Conservation (phyloP, 768 basidiomycete species). For the Lactarius tabidus region DNA sequence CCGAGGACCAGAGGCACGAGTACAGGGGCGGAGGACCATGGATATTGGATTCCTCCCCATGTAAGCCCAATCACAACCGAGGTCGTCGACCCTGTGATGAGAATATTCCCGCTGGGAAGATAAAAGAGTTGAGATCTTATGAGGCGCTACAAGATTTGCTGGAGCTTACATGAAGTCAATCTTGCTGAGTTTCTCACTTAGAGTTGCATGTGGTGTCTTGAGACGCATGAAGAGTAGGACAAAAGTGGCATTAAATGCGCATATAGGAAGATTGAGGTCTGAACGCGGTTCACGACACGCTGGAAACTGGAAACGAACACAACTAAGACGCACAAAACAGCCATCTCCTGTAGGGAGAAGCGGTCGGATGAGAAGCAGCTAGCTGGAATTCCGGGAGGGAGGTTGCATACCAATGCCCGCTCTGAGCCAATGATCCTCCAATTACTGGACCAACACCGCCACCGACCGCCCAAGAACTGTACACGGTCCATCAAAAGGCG, state of each 20-base stretch:
- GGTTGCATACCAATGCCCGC: constrained; percentile 16
- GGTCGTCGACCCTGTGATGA: constrained; percentile 33
- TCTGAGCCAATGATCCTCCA: constrained; percentile 30
- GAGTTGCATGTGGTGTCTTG: constrained; percentile 34
- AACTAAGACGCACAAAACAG: constrained; percentile 22
- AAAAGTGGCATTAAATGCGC: constrained; percentile 29
- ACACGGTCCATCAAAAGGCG: background rate
- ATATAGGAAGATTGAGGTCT: constrained; percentile 40
- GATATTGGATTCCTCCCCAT: constrained; percentile 41
- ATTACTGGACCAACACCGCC: constrained; percentile 32
- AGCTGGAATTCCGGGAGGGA: background rate
- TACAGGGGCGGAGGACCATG: constrained; percentile 40
- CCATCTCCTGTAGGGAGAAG: constrained; percentile 20
- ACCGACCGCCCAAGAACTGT: constrained; percentile 31
- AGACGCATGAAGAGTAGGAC: constrained; percentile 34
- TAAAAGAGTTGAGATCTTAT: background rate
- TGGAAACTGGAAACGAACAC: background rate
- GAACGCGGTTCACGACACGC: background rate
- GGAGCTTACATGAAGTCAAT: constrained; percentile 40
- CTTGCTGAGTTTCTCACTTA: constrained; percentile 32
- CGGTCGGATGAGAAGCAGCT: background rate
- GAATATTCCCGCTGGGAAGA: constrained; percentile 34
- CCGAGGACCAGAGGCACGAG: constrained; percentile 44
- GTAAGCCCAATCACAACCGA: constrained; percentile 35
- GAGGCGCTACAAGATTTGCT: background rate